Percentiles rank a stretch among this genome's conserved stretches.
These are phyloP conservation scores for Xylaria bambusicola DNA, from an alignment of 495 filamentous ascomycete genomes.

Conservation along the genomic window DNA sequence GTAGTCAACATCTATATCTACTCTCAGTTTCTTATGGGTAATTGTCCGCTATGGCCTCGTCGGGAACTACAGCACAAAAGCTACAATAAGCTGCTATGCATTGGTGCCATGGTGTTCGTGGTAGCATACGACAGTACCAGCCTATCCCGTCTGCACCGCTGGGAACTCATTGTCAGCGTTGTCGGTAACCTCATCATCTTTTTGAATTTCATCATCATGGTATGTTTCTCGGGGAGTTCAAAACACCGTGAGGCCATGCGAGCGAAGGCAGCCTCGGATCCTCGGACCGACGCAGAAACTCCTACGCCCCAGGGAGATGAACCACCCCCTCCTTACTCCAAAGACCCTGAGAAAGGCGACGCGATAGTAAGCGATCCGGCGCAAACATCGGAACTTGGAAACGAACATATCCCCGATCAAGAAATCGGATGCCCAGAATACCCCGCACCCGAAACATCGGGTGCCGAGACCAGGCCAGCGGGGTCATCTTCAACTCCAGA, in stretches of 20 bases:
- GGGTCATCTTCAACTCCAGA: neutral
- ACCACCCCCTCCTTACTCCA: neutral
- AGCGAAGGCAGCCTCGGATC: neutral
- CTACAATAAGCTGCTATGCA: neutral
- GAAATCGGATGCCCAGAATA: neutral
- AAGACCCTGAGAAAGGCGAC: neutral
- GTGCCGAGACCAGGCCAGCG: neutral
- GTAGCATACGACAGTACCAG: neutral
- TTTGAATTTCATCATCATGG: neutral
- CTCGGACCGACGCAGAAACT: neutral
- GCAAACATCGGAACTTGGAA: neutral
- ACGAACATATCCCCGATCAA: neutral
- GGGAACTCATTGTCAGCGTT: conserved; percentile 1
- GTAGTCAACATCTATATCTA: neutral
- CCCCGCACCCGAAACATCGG: too few relatives aligned
- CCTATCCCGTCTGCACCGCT: neutral
- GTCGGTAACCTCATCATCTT: neutral
- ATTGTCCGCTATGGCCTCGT: neutral
- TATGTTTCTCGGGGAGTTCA: neutral
- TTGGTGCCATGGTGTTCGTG: neutral
- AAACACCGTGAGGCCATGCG: neutral
- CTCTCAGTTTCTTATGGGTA: neutral
- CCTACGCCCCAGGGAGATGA: neutral
- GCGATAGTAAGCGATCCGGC: neutral
- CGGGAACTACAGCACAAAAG: neutral